Percentiles rank a stretch among this genome's conserved stretches.
Conservation (phyloP, 106 monocot genomes). For the Dioscorea zingiberensis region DNA sequence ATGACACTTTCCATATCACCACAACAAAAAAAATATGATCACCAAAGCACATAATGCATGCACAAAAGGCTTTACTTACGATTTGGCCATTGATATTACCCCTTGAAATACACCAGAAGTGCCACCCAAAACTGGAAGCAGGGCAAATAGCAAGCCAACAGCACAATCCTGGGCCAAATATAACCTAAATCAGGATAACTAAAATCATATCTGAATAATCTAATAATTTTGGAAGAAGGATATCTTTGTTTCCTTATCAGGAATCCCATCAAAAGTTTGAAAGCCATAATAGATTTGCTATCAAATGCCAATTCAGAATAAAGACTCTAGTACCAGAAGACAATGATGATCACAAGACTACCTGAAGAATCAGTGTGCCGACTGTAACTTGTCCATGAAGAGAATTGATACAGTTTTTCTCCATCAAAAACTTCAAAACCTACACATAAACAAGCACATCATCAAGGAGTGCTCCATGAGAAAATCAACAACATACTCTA, state of each 20-base stretch:
- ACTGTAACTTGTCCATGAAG: conserved; percentile 97
- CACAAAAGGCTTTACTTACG: background rate
- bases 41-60: no score
- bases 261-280: no score
- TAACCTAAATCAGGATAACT: background rate
- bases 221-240: background rate
- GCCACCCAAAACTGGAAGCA: background rate
- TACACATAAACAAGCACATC: conserved; percentile 6
- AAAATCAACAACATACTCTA: no score
- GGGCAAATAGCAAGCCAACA: background rate
- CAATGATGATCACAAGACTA: conserved; percentile 7
- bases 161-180: background rate
- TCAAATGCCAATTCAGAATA: no score
- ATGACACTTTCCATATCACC: no score
- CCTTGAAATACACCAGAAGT: background rate
- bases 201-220: background rate
- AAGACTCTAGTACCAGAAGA: no score
- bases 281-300: no score
- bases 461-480: no score
- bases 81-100: background rate
- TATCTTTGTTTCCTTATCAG: no score
- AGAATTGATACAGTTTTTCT: conserved; percentile 73
- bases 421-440: conserved; percentile 99
- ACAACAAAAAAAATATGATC: no score
- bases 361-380: conserved; percentile 97